Conservation (phyloP, 164 flowering plant genomes). For the Akebia trifoliata region DNA sequence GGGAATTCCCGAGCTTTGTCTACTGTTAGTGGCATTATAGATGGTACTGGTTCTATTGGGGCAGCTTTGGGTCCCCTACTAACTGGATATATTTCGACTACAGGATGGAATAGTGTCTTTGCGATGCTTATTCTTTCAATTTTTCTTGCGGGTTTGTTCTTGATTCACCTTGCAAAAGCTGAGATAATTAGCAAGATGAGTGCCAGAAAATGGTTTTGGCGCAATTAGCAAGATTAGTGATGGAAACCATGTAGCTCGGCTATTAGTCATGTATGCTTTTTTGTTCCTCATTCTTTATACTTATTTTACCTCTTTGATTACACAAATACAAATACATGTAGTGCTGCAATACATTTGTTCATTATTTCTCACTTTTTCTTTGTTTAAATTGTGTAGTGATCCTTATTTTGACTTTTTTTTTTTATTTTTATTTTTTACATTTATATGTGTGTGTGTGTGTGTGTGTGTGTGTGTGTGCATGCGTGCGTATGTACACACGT, state of each 20-base stretch:
- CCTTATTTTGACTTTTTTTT: not conserved
- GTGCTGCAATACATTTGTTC: conserved; percentile 2
- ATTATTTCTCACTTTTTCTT: not conserved
- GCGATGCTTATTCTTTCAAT: conserved; percentile 66
- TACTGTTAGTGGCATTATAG: conserved; percentile 96
- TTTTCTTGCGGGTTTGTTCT: conserved; percentile 49
- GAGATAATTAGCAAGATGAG: conserved; percentile 54
- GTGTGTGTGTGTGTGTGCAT: no score
- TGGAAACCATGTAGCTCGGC: not conserved
- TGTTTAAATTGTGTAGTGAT: not conserved
- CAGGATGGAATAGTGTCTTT: conserved; percentile 89
- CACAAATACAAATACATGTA: not conserved
- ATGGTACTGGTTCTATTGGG: conserved; percentile 99
- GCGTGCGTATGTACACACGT: no score
- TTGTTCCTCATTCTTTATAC: conserved; percentile 7
- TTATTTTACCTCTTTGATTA: not conserved
- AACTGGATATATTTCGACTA: conserved; percentile 84
- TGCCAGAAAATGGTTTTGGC: conserved; percentile 38
- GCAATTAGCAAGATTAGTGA: conserved; percentile 1
- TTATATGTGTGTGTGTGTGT: not conserved
- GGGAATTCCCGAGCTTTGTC: conserved; percentile 93
- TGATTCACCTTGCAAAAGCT: conserved; percentile 54
- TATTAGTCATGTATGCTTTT: conserved; percentile 7
- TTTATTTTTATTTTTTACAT: not conserved
- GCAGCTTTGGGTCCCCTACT: conserved; percentile 91